phyloP scores from a whole-genome alignment of 2,329 filamentous ascomycete genomes.

The Verticillium klebahnii region DNA sequence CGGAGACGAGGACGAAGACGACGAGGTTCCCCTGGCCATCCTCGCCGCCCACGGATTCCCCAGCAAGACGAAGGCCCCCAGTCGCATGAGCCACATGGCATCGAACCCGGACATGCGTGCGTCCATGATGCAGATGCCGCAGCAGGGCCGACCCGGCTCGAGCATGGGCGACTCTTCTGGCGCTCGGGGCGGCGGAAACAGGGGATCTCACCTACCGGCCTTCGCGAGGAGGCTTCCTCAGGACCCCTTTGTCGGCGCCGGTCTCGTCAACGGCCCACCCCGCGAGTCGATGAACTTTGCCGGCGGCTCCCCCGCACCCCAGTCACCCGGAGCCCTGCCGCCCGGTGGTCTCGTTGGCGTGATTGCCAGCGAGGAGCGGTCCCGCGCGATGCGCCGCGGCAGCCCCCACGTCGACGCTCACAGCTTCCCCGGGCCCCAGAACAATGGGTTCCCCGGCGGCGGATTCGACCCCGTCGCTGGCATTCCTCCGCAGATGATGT shows the following conservation, averaged over 20 bases:
- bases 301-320: constrained; percentile 43
- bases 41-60: constrained; percentile 87
- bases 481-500: constrained; percentile 41
- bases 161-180: constrained; percentile 43
- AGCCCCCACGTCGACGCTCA: constrained; percentile 64
- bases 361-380: constrained; percentile 79
- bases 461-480: constrained; percentile 45
- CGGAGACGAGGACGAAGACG: constrained; percentile 78
- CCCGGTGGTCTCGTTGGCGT: constrained; percentile 77
- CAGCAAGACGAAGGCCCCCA: constrained; percentile 69
- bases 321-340: constrained; percentile 32
- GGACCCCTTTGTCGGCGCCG: constrained; percentile 79
- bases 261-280: constrained; percentile 66
- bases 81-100: constrained; percentile 56
- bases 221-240: constrained; percentile 79
- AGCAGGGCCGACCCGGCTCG: constrained; percentile 51
- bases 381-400: constrained; percentile 70
- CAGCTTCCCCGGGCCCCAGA: constrained; percentile 27
- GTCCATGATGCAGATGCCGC: constrained; percentile 38
- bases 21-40: constrained; percentile 82
- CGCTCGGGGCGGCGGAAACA: constrained; percentile 20
- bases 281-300: constrained; percentile 72
- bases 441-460: constrained; percentile 29
- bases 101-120: constrained; percentile 70
- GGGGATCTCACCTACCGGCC: constrained; percentile 59